A percentile compares a stretch with the other conserved stretches of the same genome.
phyloP scores from a whole-genome alignment of 2,329 filamentous ascomycete genomes.

The Botryosphaeria agaves region DNA sequence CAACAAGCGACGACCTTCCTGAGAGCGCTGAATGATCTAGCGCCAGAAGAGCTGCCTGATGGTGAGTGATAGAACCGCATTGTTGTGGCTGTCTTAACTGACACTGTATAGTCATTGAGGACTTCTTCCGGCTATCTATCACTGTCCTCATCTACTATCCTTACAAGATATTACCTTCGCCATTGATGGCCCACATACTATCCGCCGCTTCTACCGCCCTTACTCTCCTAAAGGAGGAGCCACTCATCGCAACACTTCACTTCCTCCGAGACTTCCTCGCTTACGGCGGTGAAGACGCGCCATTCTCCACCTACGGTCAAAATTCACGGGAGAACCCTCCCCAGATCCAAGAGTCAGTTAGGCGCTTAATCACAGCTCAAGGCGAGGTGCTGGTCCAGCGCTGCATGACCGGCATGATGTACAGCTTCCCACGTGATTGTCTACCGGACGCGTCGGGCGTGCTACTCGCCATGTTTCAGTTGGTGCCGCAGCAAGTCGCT shows the following conservation, averaged over 20 bases:
- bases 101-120: constrained; percentile 53
- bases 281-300: constrained; percentile 61
- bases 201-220: constrained; percentile 75
- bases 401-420: constrained; percentile 96
- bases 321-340: constrained; percentile 39
- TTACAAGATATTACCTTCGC: constrained; percentile 61
- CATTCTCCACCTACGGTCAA: constrained; percentile 44
- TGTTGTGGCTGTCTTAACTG: constrained; percentile 5
- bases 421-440: constrained; percentile 89
- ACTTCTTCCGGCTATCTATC: constrained; percentile 85
- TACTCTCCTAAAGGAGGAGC: constrained; percentile 78
- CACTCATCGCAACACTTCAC: constrained; percentile 78
- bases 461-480: constrained; percentile 74
- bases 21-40: constrained; percentile 70
- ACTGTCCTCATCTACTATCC: constrained; percentile 92
- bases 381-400: constrained; percentile 73
- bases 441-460: constrained; percentile 89
- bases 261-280: constrained; percentile 83
- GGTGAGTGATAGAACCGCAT: constrained; percentile 19
- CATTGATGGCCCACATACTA: constrained; percentile 66
- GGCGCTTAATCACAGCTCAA: constrained; percentile 49
- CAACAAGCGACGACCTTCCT: constrained; percentile 83
- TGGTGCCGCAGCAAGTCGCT: constrained; percentile 64
- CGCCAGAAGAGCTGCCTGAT: constrained; percentile 59
- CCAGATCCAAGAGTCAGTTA: constrained; percentile 57